These are phyloP conservation scores for Hypsizygus marmoreus DNA, from an alignment of 768 basidiomycete genomes.

Conservation along the genomic window DNA sequence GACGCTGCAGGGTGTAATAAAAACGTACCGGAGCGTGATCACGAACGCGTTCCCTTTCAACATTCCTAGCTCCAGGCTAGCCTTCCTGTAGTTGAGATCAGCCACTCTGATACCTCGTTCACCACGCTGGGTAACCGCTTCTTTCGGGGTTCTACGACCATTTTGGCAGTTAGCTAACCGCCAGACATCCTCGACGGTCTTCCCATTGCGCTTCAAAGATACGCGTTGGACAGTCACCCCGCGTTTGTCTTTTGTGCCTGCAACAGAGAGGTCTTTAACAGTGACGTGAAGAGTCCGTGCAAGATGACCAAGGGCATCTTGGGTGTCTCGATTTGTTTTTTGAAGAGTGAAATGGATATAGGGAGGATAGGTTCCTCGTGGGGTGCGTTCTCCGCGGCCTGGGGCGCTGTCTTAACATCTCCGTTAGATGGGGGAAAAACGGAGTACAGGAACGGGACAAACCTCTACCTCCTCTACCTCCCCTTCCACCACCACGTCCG, in stretches of 20 bases:
- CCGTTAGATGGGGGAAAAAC: background rate
- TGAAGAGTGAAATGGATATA: constrained; percentile 97
- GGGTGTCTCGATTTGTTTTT: constrained; percentile 97
- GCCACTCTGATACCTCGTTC: constrained; percentile 89
- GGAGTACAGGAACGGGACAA: background rate
- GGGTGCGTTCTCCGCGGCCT: constrained; percentile 42
- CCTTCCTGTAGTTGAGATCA: constrained; percentile 84
- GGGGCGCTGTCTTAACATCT: background rate
- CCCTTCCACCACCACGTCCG: constrained; percentile 51
- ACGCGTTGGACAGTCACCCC: constrained; percentile 96
- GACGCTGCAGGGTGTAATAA: background rate
- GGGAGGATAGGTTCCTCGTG: constrained; percentile 72
- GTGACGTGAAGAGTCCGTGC: constrained; percentile 76
- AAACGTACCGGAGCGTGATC: constrained; percentile 83
- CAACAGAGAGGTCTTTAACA: constrained; percentile 82
- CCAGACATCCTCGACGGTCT: constrained; percentile 86
- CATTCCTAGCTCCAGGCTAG: constrained; percentile 89
- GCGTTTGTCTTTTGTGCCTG: constrained; percentile 98
- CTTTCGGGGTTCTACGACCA: constrained; percentile 52
- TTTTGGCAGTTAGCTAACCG: constrained; percentile 70
- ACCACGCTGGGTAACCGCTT: constrained; percentile 71
- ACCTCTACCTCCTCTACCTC: constrained; percentile 40
- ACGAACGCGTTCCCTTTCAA: constrained; percentile 95
- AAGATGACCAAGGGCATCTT: constrained; percentile 85
- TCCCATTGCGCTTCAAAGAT: constrained; percentile 72